These are phyloP conservation scores for Xylariaceae sp. DNA, from an alignment of 2,329 filamentous ascomycete species.

Conservation along the genomic window DNA sequence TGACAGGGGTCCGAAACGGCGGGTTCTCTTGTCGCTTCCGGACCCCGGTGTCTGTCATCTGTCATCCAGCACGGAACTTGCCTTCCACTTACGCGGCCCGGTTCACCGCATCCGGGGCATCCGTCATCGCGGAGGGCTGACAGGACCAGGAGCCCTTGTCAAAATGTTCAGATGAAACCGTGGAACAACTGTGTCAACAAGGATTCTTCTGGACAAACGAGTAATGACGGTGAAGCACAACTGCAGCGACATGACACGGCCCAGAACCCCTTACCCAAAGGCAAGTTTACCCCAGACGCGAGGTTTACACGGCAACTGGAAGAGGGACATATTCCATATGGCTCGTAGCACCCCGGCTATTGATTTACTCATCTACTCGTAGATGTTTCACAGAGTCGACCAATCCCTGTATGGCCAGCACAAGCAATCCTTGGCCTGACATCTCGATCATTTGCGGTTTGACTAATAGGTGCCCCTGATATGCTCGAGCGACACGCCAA, in stretches of 20 bases:
- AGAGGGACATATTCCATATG: conserved; percentile 6
- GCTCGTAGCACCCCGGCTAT: background rate
- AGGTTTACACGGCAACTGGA: background rate
- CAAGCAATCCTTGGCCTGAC: background rate
- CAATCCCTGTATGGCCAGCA: background rate
- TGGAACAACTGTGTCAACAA: conserved; percentile 10
- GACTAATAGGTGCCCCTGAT: background rate
- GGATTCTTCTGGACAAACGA: conserved; percentile 3
- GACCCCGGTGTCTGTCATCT: background rate
- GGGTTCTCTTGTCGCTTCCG: background rate
- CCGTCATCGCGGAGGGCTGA: conserved; percentile 10
- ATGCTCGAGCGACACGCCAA: background rate
- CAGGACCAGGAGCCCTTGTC: conserved; percentile 4
- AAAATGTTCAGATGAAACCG: conserved; percentile 8
- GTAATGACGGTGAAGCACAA: background rate
- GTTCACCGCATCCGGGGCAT: conserved; percentile 12
- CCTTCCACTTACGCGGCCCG: background rate
- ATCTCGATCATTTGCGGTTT: background rate
- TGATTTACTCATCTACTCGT: background rate
- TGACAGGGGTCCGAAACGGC: background rate
- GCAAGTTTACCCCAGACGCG: conserved; percentile 4
- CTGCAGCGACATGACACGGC: conserved; percentile 10
- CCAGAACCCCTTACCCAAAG: conserved; percentile 13
- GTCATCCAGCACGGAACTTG: background rate
- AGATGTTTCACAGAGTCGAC: background rate